Evolutionary conservation across 2,329 filamentous ascomycete species (phyloP), one percentile per base, ranked within the genome.

Genomic region (Penicillium sp.): DNA sequence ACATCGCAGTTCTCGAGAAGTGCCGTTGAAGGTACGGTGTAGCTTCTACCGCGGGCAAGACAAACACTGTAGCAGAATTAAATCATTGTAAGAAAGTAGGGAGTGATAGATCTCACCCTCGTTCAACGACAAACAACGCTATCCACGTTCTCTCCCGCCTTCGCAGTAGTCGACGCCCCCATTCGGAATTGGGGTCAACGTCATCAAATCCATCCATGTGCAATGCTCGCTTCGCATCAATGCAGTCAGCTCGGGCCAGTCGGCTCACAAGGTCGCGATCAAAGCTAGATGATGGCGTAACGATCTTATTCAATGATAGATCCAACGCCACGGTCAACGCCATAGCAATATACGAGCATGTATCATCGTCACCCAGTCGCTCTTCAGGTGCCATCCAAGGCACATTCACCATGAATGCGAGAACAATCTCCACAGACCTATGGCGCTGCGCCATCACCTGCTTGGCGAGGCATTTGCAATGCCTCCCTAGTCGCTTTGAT

Each of bases 321-420:
- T 90, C 88, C 31, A 89, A 75, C 0, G 88, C 86, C 57, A 90
- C 84, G 1, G 85, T 87, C 9, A 88, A 76, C 1, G 88, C 87
- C 74, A 87, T 85, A 1, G 86, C 83, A 51, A 90, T 83, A 61
- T 89, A 90, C 41, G 84, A 82, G 55, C 86, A 89, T 0, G 88
- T 89, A 63, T 89, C 87, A 57, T 90, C 88, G 60, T 90, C 87
- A 0, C 70, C 71, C 15, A 73, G 51, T 41, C 61, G 60, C 23
- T 63, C 63, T 4, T 69, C 71, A 9, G 70, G 67, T 2, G 85
- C 85, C 81, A 90, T 89, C 88, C 88, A 90, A 0, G 88, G 88
- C 6, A 90, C 82, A 57, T 89, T 89, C 29, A 89, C 81, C 84
- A 90, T 87, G 66, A 90, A 90, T 0, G 85, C 88, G 1, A 90